Conservation (phyloP, 2,329 filamentous ascomycete genomes). For the Diaporthe batatas region DNA sequence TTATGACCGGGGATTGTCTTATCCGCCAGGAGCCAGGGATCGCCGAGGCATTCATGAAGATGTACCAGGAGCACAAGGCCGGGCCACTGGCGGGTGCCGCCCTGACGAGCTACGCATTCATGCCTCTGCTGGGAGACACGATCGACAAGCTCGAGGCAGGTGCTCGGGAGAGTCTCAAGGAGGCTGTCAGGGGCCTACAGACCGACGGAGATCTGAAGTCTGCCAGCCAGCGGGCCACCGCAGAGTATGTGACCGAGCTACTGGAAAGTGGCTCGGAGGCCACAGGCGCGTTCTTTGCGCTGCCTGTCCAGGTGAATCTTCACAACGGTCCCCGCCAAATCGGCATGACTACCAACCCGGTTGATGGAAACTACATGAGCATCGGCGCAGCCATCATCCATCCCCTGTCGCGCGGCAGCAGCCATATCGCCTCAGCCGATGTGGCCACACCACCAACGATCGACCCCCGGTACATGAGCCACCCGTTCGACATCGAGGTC, state of each 20-base stretch:
- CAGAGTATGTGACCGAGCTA: not conserved
- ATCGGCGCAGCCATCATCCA: too few relatives aligned
- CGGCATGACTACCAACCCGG: too few relatives aligned
- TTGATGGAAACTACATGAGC: too few relatives aligned
- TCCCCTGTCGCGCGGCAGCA: too few relatives aligned
- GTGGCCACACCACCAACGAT: too few relatives aligned
- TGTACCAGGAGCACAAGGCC: conserved; percentile 1
- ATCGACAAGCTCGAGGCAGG: not conserved
- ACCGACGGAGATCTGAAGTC: not conserved
- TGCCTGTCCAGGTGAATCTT: too few relatives aligned
- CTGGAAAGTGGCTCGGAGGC: not conserved
- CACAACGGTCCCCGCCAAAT: too few relatives aligned
- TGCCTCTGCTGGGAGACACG: not conserved
- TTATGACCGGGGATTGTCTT: conserved; percentile 53
- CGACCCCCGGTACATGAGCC: too few relatives aligned
- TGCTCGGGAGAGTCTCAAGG: not conserved
- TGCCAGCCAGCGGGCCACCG: not conserved
- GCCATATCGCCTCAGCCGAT: too few relatives aligned
- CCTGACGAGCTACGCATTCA: conserved; percentile 9
- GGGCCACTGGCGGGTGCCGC: not conserved
- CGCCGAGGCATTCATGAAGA: conserved; percentile 38
- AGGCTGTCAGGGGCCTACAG: not conserved
- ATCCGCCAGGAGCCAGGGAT: conserved; percentile 47
- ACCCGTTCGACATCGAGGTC: too few relatives aligned
- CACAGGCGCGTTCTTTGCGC: not conserved